These are phyloP conservation scores for Astrothelium macrocarpum DNA, from an alignment of 495 filamentous ascomycete species.

Conservation along the genomic window DNA sequence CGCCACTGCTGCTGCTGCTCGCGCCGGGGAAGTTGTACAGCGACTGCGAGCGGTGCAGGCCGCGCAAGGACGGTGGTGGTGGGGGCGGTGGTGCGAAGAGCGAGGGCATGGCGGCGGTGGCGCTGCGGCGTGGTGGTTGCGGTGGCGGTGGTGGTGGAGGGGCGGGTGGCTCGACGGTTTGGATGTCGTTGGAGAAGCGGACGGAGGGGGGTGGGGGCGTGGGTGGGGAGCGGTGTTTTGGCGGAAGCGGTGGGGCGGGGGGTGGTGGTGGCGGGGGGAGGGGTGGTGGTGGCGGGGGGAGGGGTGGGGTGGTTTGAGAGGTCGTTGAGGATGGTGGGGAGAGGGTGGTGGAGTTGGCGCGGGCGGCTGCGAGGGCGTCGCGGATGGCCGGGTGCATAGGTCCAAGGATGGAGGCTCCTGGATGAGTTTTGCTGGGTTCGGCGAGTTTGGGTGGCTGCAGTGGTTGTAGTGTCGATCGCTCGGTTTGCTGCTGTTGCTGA, in stretches of 20 bases:
- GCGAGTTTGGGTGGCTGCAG: too few relatives aligned
- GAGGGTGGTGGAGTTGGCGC: too few relatives aligned
- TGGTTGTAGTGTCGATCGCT: too few relatives aligned
- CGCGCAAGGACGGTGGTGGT: neutral
- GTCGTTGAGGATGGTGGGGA: too few relatives aligned
- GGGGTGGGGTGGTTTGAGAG: too few relatives aligned
- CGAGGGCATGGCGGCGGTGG: neutral
- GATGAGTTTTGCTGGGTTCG: too few relatives aligned
- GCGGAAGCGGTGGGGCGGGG: too few relatives aligned
- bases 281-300: neutral
- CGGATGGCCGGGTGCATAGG: too few relatives aligned
- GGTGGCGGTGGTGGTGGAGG: neutral
- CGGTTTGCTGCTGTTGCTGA: too few relatives aligned
- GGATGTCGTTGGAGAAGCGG: neutral
- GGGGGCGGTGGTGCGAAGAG: neutral
- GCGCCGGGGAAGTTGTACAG: conserved; percentile 5
- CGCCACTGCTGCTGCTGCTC: too few relatives aligned
- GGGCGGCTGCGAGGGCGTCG: too few relatives aligned
- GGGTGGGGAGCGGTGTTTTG: neutral
- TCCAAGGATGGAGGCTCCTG: too few relatives aligned
- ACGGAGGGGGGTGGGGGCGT: neutral
- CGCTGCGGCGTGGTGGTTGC: neutral
- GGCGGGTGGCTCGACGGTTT: neutral
- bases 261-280: neutral
- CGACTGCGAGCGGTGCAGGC: conserved; percentile 3